These are phyloP conservation scores for Sporothrix sp. DNA, from an alignment of 2,329 filamentous ascomycete species.

Conservation along the genomic window DNA sequence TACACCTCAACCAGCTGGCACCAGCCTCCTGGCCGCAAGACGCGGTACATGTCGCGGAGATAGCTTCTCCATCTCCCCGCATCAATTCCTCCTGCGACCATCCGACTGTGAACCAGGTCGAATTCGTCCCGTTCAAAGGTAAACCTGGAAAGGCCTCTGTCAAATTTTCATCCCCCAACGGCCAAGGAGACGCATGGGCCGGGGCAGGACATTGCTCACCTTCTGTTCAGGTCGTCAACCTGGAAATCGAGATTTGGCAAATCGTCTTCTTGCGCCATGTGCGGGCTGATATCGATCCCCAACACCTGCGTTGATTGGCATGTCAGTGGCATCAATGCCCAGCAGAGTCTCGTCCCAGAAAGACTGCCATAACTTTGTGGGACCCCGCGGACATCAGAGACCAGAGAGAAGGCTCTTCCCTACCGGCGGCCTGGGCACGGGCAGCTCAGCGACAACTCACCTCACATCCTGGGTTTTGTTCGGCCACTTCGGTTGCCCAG, in stretches of 20 bases:
- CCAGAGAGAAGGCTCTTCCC: background rate
- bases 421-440: too few relatives aligned
- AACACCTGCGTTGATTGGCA: conserved; percentile 43
- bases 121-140: conserved; percentile 63
- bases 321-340: background rate
- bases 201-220: too few relatives aligned
- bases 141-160: conserved; percentile 40
- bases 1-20: conserved; percentile 84
- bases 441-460: conserved; percentile 30
- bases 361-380: too few relatives aligned
- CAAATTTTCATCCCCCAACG: too few relatives aligned
- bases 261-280: conserved; percentile 54
- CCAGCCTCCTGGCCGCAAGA: conserved; percentile 71
- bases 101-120: conserved; percentile 73
- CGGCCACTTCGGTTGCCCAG: conserved; percentile 62
- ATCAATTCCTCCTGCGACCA: conserved; percentile 63
- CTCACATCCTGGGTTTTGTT: conserved; percentile 53
- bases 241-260: conserved; percentile 59
- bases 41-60: conserved; percentile 61
- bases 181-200: too few relatives aligned
- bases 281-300: conserved; percentile 62
- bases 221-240: conserved; percentile 61
- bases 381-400: too few relatives aligned
- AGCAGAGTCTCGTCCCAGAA: too few relatives aligned
- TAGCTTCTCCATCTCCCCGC: conserved; percentile 64